Evolutionary conservation across 2,329 filamentous ascomycete genomes (phyloP).

Genomic region (Leptographium wingfieldii): DNA sequence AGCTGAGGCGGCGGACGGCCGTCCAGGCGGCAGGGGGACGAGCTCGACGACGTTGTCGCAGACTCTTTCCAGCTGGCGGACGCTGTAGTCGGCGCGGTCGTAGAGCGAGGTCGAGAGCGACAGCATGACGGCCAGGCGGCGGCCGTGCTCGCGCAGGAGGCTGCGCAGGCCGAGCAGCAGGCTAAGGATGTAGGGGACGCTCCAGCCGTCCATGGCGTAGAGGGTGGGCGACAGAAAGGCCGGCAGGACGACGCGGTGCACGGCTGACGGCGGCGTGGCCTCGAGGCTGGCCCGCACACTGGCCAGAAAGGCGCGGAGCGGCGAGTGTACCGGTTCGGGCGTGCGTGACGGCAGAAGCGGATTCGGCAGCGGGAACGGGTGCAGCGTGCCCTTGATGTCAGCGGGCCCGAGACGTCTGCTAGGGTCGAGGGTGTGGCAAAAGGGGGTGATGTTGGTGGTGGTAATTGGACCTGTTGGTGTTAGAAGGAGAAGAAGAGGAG

Average conservation of each 20-base stretch:
- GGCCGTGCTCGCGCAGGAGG: conserved; percentile 55
- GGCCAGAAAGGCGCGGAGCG: conserved; percentile 52
- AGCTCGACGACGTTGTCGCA: conserved; percentile 68
- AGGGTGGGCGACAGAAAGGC: conserved; percentile 74
- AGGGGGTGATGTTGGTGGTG: conserved; percentile 23
- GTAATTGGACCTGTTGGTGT: background rate
- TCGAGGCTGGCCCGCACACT: conserved; percentile 43
- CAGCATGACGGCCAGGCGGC: conserved; percentile 56
- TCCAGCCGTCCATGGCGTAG: conserved; percentile 57
- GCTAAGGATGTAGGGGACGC: conserved; percentile 61
- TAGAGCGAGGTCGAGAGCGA: conserved; percentile 72
- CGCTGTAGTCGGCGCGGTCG: conserved; percentile 60
- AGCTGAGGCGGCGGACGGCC: conserved; percentile 24
- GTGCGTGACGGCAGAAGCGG: conserved; percentile 19
- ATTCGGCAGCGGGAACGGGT: conserved; percentile 36
- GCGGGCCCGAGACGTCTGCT: conserved; percentile 45
- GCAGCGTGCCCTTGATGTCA: conserved; percentile 36
- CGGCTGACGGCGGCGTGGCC: conserved; percentile 41
- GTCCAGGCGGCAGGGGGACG: conserved; percentile 49
- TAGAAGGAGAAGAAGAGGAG: no score
- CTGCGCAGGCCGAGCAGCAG: conserved; percentile 71
- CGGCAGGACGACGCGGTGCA: conserved; percentile 79
- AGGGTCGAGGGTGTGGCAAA: conserved; percentile 64
- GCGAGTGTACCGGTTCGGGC: conserved; percentile 24
- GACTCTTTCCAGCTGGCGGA: conserved; percentile 76